These are phyloP conservation scores for Naganishia friedmannii DNA, from an alignment of 768 basidiomycete species.

Conservation along the genomic window DNA sequence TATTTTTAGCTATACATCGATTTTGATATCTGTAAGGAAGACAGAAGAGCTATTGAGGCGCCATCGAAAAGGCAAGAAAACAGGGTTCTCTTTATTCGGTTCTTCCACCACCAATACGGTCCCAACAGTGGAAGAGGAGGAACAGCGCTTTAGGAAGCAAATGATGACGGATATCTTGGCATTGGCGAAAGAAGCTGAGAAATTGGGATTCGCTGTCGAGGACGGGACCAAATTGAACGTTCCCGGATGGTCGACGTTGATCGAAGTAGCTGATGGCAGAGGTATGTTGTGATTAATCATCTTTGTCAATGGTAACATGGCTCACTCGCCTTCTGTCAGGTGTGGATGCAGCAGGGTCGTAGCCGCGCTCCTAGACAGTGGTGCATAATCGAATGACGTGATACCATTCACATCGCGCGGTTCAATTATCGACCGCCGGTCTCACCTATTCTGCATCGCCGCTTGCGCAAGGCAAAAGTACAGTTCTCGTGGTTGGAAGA, in stretches of 20 bases:
- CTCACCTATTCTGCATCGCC: too few relatives aligned
- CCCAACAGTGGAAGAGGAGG: slow-evolving; percentile 73
- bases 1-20: slow-evolving; percentile 66
- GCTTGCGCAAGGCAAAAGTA: too few relatives aligned
- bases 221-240: slow-evolving; percentile 45
- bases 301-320: neutral
- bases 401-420: too few relatives aligned
- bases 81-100: slow-evolving; percentile 75
- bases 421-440: too few relatives aligned
- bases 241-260: slow-evolving; percentile 47
- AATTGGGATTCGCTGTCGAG: slow-evolving; percentile 62
- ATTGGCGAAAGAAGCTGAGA: slow-evolving; percentile 71
- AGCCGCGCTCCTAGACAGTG: neutral
- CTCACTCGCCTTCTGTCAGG: neutral
- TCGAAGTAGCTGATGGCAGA: slow-evolving; percentile 39
- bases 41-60: slow-evolving; percentile 83
- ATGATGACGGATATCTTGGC: slow-evolving; percentile 83
- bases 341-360: neutral
- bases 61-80: slow-evolving; percentile 81
- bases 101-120: slow-evolving; percentile 51
- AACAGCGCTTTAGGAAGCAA: slow-evolving; percentile 80
- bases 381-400: too few relatives aligned
- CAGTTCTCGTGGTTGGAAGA: too few relatives aligned
- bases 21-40: slow-evolving; percentile 80
- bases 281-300: neutral